A percentile compares a stretch with the other conserved stretches of the same genome.
Conservation (phyloP, 1,284 basidiomycete species). For the Xerocomus amazonicus region DNA sequence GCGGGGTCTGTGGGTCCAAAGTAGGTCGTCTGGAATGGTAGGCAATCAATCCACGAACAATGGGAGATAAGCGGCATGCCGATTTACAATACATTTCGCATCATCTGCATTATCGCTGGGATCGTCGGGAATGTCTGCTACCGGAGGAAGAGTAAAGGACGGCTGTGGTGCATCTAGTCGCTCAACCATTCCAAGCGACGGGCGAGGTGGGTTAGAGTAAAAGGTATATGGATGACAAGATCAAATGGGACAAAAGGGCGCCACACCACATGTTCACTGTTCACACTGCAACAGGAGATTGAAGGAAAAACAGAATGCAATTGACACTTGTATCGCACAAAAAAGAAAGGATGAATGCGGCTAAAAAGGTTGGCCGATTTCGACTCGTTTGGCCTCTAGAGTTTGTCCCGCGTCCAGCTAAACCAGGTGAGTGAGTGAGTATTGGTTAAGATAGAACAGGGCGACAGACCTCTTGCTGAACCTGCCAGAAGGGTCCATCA, state of each 20-base stretch:
- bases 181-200: conserved; percentile 36
- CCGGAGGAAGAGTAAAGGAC: conserved; percentile 38
- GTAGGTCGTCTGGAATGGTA: conserved; percentile 13
- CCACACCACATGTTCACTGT: conserved; percentile 7
- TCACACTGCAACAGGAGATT: not conserved
- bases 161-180: conserved; percentile 42
- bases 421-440: conserved; percentile 14
- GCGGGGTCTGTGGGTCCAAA: conserved; percentile 30
- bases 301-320: conserved; percentile 10
- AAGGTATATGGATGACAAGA: not conserved
- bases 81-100: conserved; percentile 19
- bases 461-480: conserved; percentile 62
- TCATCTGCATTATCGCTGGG: conserved; percentile 48
- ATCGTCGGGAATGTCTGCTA: conserved; percentile 45
- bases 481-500: conserved; percentile 64
- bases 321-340: conserved; percentile 24
- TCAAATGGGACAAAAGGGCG: conserved; percentile 16
- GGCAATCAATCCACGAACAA: conserved; percentile 7
- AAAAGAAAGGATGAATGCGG: conserved; percentile 3
- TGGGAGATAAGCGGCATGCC: not conserved
- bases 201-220: not conserved
- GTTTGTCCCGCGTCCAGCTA: conserved; percentile 70
- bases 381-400: conserved; percentile 37
- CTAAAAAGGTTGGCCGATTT: conserved; percentile 5
- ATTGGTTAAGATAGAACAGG: not conserved